phyloP scores from a whole-genome alignment of 2,329 filamentous ascomycete species.

The Phaeosphaeriaceae sp. region DNA sequence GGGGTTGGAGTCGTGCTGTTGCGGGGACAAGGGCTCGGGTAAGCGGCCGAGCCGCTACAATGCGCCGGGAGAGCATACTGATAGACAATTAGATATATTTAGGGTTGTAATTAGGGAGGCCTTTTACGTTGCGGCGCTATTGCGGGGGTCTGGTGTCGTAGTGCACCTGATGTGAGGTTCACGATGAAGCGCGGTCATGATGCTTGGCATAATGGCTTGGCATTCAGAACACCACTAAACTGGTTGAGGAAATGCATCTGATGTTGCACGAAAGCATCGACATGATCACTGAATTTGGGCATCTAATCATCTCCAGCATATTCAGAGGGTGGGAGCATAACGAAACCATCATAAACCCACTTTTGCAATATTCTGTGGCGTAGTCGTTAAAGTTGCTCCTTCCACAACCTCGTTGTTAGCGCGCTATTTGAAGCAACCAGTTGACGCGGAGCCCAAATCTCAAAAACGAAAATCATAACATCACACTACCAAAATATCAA shows the following conservation, averaged over 20 bases:
- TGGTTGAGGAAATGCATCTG: constrained; percentile 7
- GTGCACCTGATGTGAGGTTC: constrained; percentile 32
- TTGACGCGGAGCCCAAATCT: constrained; percentile 3
- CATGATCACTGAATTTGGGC: constrained; percentile 8
- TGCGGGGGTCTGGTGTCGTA: constrained; percentile 24
- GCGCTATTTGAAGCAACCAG: constrained; percentile 3
- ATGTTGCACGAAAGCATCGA: constrained; percentile 13
- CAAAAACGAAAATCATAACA: constrained; percentile 29
- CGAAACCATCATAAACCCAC: too few species aligned
- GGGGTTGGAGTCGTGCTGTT: constrained; percentile 33
- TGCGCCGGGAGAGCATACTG: constrained; percentile 53
- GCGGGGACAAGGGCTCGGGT: constrained; percentile 43
- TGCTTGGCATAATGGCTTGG: constrained; percentile 15
- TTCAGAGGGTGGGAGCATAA: background rate
- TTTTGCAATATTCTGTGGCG: background rate
- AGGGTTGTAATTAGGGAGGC: constrained; percentile 17
- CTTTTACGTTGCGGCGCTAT: constrained; percentile 37
- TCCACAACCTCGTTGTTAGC: background rate
- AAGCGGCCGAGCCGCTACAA: constrained; percentile 51
- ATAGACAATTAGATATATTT: constrained; percentile 49
- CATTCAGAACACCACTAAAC: constrained; percentile 8
- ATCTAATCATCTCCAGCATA: background rate
- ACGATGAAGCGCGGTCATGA: constrained; percentile 35
- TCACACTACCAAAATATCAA: constrained; percentile 23
- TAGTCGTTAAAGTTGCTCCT: background rate